These are phyloP conservation scores for Hypericum perforatum DNA, from an alignment of 345 rosid genomes.

Conservation along the genomic window DNA sequence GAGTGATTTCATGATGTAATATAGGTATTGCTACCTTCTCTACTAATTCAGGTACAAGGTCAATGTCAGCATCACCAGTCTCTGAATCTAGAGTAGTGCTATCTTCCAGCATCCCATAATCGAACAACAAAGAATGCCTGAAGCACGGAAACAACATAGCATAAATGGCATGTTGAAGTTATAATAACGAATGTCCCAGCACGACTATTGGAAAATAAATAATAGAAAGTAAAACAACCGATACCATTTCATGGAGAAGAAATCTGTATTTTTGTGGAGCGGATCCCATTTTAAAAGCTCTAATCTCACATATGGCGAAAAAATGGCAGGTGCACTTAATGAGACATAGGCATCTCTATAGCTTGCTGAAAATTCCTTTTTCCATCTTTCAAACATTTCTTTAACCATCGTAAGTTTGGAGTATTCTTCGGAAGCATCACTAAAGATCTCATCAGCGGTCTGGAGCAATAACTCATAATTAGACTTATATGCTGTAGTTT, in stretches of 20 bases:
- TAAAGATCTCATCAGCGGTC: constrained; percentile 67
- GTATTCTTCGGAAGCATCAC: constrained; percentile 88
- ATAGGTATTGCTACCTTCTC: constrained; percentile 83
- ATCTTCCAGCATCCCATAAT: constrained; percentile 74
- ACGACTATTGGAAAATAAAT: not conserved
- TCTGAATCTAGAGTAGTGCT: constrained; percentile 45
- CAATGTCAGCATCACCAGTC: constrained; percentile 55
- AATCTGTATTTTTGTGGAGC: constrained; percentile 63
- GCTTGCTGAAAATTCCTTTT: constrained; percentile 59
- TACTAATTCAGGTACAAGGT: constrained; percentile 78
- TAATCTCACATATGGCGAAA: constrained; percentile 85
- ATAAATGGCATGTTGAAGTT: not conserved
- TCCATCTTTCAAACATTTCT: constrained; percentile 79
- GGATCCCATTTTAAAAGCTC: constrained; percentile 97
- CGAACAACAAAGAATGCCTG: constrained; percentile 78
- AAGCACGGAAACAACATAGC: constrained; percentile 10
- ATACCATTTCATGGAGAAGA: constrained; percentile 81
- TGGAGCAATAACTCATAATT: constrained; percentile 53
- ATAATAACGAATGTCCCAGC: not conserved
- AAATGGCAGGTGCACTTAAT: constrained; percentile 67
- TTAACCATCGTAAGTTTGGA: constrained; percentile 72
- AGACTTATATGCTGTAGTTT: constrained; percentile 67
- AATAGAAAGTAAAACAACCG: not conserved
- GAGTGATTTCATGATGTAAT: constrained; percentile 69
- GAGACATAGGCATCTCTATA: constrained; percentile 93